Percentiles rank a stretch among this genome's conserved stretches.
These are phyloP conservation scores for Boletus tomentosulus DNA, from an alignment of 768 basidiomycete species.

Conservation along the genomic window DNA sequence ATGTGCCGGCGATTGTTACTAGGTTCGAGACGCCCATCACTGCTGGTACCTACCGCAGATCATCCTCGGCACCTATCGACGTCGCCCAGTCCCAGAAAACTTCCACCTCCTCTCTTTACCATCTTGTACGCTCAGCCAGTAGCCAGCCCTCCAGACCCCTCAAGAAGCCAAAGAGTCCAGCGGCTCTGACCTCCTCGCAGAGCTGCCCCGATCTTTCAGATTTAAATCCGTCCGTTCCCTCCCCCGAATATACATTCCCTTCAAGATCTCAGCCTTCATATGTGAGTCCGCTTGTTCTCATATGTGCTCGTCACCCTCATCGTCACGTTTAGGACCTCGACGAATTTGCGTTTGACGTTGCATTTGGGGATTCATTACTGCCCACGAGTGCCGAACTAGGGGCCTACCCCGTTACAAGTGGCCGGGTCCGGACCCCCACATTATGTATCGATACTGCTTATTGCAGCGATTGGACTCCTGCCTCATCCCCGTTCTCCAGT, in stretches of 20 bases:
- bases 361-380: slow-evolving; percentile 29
- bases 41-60: slow-evolving; percentile 63
- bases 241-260: slow-evolving; percentile 25
- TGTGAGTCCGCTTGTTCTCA: slow-evolving; percentile 36
- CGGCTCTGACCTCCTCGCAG: slow-evolving; percentile 11
- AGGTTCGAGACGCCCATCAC: slow-evolving; percentile 73
- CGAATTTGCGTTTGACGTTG: slow-evolving; percentile 25
- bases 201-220: slow-evolving; percentile 31
- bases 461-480: slow-evolving; percentile 37
- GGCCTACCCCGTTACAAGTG: slow-evolving; percentile 20
- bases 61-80: slow-evolving; percentile 56
- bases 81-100: slow-evolving; percentile 35
- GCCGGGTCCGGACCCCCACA: slow-evolving; percentile 26
- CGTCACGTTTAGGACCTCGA: slow-evolving; percentile 23
- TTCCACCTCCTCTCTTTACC: slow-evolving; percentile 19
- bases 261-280: slow-evolving; percentile 44
- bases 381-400: slow-evolving; percentile 12
- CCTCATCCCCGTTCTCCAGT: slow-evolving; percentile 42
- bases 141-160: slow-evolving; percentile 16
- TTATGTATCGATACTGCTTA: slow-evolving; percentile 42
- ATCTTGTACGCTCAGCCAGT: slow-evolving; percentile 22
- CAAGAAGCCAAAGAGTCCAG: slow-evolving; percentile 1
- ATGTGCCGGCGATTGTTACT: slow-evolving; percentile 59
- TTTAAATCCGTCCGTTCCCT: slow-evolving; percentile 33
- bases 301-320: slow-evolving; percentile 4